These are phyloP conservation scores for Hysterangium stoloniferum DNA, from an alignment of 768 basidiomycete species.

Conservation along the genomic window DNA sequence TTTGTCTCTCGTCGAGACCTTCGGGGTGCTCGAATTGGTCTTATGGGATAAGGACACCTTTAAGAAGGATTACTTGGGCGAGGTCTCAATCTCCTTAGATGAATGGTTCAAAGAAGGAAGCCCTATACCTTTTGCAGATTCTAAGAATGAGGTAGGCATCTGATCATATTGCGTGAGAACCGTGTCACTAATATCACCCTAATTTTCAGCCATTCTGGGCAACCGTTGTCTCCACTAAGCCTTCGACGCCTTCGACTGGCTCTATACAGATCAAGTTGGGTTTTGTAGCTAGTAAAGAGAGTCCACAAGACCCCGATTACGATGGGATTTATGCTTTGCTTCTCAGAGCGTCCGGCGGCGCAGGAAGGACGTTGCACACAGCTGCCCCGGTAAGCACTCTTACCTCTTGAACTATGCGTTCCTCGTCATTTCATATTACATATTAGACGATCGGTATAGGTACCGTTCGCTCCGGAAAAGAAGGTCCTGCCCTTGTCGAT, in stretches of 20 bases:
- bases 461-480: slow-evolving; percentile 60
- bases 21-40: slow-evolving; percentile 75
- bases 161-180: neutral
- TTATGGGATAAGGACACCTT: slow-evolving; percentile 92
- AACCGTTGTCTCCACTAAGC: slow-evolving; percentile 40
- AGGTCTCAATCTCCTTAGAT: slow-evolving; percentile 67
- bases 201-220: slow-evolving; percentile 38
- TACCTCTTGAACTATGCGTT: neutral
- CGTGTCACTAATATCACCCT: neutral
- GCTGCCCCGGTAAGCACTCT: slow-evolving; percentile 60
- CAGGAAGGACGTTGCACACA: slow-evolving; percentile 50
- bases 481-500: slow-evolving; percentile 54
- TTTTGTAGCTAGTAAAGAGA: slow-evolving; percentile 39
- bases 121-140: slow-evolving; percentile 49
- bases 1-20: slow-evolving; percentile 60
- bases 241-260: slow-evolving; percentile 40
- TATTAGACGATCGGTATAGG: slow-evolving; percentile 78
- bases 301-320: slow-evolving; percentile 39
- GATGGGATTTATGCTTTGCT: slow-evolving; percentile 58
- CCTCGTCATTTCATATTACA: slow-evolving; percentile 9
- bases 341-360: slow-evolving; percentile 50
- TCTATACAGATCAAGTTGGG: slow-evolving; percentile 55
- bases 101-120: slow-evolving; percentile 64
- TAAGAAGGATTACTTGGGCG: slow-evolving; percentile 91
- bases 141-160: slow-evolving; percentile 56